Base-by-base conservation (phyloP, 352 stramenopile species). In the Elongisporangium undulatum region DNA sequence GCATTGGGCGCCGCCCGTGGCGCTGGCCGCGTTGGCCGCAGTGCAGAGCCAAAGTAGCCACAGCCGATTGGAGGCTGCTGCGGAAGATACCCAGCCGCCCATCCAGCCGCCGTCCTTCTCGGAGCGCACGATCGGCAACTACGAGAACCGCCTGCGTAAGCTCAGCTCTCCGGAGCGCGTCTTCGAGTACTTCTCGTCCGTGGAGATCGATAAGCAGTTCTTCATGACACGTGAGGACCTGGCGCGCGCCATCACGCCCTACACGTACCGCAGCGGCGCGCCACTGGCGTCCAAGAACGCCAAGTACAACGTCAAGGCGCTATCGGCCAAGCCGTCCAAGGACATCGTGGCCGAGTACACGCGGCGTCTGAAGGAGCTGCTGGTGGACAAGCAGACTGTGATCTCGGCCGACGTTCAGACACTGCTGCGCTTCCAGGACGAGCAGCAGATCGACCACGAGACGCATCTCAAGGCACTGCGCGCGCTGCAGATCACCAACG, bases 131-230 rank as follows among this genome's bases (percentile, higher is more conserved):
- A 75, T 95, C 17, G 86, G 88, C 63, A 92, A 77, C 52, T 96
- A 96, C 68, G 88, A 96, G 74, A 96, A 96, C 72, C 85, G 88
- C 1, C 57, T 96, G 55, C 88, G 88, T 61, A 84, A 81, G 63
- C 92, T 93, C 70, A 90, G 77, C 59, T 77, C 79, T 10, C 88
- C 88, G 21, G 86, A 95, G 74, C 87, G 87, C 58, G 84, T 96
- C 10, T 96, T 96, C 59, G 84, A 94, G 77, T 96, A 96, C 67
- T 96, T 96, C 59, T 92, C 88, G 17, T 91, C 79, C 55, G 82
- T 96, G 2, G 73, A 92, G 67, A 72, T 95, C 63, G 78, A 94
- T 53, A 73, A 79, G 55, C 70, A 95, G 49, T 89, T 71, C 57
- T 94, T 75, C 63, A 96, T 96, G 88, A 95, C 85, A 29, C 78